A percentile compares a stretch with the other conserved stretches of the same genome.
Evolutionary conservation across 495 filamentous ascomycete species (phyloP).

Genomic region (Penicillium angulare): DNA sequence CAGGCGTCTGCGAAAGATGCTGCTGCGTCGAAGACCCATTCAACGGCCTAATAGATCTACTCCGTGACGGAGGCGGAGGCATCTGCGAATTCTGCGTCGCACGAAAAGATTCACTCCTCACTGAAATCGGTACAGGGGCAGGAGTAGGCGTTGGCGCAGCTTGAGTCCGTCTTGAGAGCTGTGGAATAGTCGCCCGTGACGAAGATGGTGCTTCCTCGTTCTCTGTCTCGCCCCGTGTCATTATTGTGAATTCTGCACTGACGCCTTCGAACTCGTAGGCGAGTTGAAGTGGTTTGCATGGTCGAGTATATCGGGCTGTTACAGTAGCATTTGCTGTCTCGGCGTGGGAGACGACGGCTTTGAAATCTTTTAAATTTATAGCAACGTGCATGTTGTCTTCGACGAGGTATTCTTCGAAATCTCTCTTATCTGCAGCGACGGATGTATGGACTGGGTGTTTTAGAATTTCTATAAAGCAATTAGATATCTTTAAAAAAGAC

Average conservation of each 20-base stretch:
- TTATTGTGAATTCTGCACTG: slow-evolving; percentile 82
- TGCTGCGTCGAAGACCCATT: slow-evolving; percentile 35
- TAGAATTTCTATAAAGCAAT: slow-evolving; percentile 62
- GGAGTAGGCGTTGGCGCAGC: slow-evolving; percentile 27
- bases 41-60: slow-evolving; percentile 35
- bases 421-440: slow-evolving; percentile 78
- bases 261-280: slow-evolving; percentile 74
- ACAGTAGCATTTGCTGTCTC: slow-evolving; percentile 69
- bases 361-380: slow-evolving; percentile 93
- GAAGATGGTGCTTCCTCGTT: slow-evolving; percentile 38
- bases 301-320: slow-evolving; percentile 74
- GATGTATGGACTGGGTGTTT: slow-evolving; percentile 94
- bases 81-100: slow-evolving; percentile 22
- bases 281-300: slow-evolving; percentile 80
- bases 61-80: slow-evolving; percentile 32
- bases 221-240: slow-evolving; percentile 83
- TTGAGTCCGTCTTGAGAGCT: slow-evolving; percentile 39
- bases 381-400: slow-evolving; percentile 81
- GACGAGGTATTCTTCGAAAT: slow-evolving; percentile 81
- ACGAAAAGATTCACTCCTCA: slow-evolving; percentile 11
- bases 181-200: slow-evolving; percentile 27
- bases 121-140: slow-evolving; percentile 14
- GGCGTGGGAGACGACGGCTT: slow-evolving; percentile 83
- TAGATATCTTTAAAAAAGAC: not conserved
- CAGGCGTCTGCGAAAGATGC: slow-evolving; percentile 22